Percentiles rank a stretch among this genome's conserved stretches.
These are phyloP conservation scores for Russula earlei DNA, from an alignment of 768 basidiomycete species.

Conservation along the genomic window DNA sequence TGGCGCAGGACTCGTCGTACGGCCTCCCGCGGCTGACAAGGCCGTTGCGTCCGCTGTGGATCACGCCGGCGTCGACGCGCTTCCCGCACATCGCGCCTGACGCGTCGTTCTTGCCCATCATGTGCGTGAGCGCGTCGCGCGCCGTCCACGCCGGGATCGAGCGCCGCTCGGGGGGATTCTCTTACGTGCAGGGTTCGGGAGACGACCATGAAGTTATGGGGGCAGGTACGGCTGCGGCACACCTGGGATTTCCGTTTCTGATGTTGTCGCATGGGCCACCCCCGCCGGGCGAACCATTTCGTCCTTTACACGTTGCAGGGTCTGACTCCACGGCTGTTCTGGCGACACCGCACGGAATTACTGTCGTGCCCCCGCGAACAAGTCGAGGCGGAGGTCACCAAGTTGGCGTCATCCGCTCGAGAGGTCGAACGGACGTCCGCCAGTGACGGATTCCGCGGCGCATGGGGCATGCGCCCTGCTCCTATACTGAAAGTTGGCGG, in stretches of 20 bases:
- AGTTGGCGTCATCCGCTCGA: slow-evolving; percentile 16
- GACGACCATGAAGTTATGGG: slow-evolving; percentile 94
- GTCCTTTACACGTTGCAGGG: slow-evolving; percentile 40
- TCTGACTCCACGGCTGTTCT: slow-evolving; percentile 64
- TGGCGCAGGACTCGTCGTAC: slow-evolving; percentile 61
- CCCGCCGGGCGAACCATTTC: background rate
- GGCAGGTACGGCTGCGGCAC: slow-evolving; percentile 41
- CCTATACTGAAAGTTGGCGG: slow-evolving; percentile 32
- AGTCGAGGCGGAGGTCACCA: slow-evolving; percentile 38
- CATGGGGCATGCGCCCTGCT: slow-evolving; percentile 22
- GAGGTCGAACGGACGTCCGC: background rate
- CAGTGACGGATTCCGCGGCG: background rate
- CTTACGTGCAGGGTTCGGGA: slow-evolving; percentile 89
- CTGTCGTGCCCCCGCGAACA: slow-evolving; percentile 38
- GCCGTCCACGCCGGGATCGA: slow-evolving; percentile 52
- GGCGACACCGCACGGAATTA: slow-evolving; percentile 45
- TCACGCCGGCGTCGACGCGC: slow-evolving; percentile 59
- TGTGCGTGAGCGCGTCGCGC: slow-evolving; percentile 83
- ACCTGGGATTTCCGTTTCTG: too few relatives aligned
- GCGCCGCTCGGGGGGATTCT: slow-evolving; percentile 56
- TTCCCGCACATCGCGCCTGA: slow-evolving; percentile 34
- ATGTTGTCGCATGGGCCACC: too few relatives aligned
- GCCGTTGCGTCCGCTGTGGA: slow-evolving; percentile 82
- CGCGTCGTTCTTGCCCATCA: slow-evolving; percentile 49
- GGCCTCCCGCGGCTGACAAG: slow-evolving; percentile 44